These are phyloP conservation scores for Pyricularia sp. DNA, from an alignment of 2,329 filamentous ascomycete species.

Conservation along the genomic window DNA sequence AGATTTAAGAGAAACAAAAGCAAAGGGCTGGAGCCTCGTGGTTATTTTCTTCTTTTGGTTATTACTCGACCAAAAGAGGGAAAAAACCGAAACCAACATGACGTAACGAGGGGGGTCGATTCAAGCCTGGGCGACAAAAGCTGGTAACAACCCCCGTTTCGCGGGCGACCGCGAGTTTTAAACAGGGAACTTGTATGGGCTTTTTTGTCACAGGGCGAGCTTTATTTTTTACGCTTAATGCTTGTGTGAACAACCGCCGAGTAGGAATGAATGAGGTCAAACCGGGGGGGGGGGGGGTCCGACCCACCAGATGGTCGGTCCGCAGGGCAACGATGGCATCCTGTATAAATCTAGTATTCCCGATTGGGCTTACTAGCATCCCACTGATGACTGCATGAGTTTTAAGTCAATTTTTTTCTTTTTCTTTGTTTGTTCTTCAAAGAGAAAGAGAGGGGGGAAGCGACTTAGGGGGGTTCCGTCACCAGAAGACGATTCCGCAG, in stretches of 20 bases:
- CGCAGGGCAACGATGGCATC: slow-evolving; percentile 24
- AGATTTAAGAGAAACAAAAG: slow-evolving; percentile 28
- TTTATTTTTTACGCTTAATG: not conserved
- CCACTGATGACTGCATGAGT: not conserved
- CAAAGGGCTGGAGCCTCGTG: too few species aligned
- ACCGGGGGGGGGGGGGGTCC: slow-evolving; percentile 6
- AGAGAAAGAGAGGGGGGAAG: too few species aligned
- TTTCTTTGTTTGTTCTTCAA: not conserved
- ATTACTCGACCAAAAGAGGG: not conserved
- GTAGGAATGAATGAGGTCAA: not conserved
- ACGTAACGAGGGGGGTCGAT: too few species aligned
- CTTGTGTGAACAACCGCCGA: not conserved
- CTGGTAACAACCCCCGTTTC: not conserved
- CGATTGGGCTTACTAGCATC: not conserved
- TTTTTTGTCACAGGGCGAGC: not conserved
- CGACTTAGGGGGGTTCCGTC: slow-evolving; percentile 8
- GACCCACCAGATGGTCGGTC: slow-evolving; percentile 9
- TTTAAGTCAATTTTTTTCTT: not conserved
- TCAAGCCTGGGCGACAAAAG: slow-evolving; percentile 6
- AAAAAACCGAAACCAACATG: not conserved
- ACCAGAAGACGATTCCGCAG: slow-evolving; percentile 14
- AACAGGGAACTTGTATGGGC: not conserved
- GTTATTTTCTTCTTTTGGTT: not conserved
- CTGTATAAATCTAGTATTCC: slow-evolving; percentile 11
- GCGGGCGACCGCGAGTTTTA: not conserved